Evolutionary conservation across 176 grass and related monocot genomes (phyloP).

Genomic region (Luzula sylvatica): DNA sequence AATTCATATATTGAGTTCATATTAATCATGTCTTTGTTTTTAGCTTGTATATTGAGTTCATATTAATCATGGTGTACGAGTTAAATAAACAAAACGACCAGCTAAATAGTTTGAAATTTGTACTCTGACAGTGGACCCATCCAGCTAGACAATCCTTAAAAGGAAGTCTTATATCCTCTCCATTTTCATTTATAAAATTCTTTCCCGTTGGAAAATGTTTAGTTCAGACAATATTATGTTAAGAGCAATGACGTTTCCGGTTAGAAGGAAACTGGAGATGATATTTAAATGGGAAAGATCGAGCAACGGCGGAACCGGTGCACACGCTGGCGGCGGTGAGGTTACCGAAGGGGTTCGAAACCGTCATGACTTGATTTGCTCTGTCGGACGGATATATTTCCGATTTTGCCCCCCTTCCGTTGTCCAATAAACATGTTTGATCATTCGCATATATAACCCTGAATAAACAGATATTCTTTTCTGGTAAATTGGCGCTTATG

Average conservation of each 20-base stretch:
- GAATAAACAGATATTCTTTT: no score
- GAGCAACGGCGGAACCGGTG: conserved; percentile 7
- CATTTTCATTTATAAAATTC: background rate
- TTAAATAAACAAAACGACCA: no score
- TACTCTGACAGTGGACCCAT: background rate
- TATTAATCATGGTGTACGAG: no score
- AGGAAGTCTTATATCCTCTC: background rate
- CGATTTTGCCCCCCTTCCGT: conserved; percentile 4
- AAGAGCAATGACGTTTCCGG: background rate
- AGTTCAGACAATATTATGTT: background rate
- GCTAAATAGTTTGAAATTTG: no score
- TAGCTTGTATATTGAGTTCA: no score
- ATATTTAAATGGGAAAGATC: background rate
- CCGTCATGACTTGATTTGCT: background rate
- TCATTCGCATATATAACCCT: background rate
- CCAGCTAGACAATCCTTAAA: conserved; percentile 5
- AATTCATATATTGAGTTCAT: no score
- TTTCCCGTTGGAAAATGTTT: background rate
- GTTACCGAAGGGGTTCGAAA: background rate
- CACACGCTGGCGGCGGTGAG: background rate
- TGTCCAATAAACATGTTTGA: background rate
- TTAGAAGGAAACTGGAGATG: background rate
- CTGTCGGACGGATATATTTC: background rate
- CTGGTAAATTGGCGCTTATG: no score
- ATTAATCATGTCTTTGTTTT: background rate